phyloP scores from a whole-genome alignment of 805 yeast genomes.

The Candida nemodendra region DNA sequence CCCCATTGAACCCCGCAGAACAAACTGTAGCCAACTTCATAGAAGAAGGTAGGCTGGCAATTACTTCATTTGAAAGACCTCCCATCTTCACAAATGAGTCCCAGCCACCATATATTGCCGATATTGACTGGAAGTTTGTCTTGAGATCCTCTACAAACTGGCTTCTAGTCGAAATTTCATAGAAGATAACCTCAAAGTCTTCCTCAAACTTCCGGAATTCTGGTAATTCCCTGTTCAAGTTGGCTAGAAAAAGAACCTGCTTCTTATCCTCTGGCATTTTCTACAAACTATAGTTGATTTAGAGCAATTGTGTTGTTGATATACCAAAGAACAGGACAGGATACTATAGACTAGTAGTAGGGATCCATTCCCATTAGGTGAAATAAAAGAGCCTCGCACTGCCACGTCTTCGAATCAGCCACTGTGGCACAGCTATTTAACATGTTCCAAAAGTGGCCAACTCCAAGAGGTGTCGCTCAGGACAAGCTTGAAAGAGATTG shows the following conservation, averaged over 20 bases:
- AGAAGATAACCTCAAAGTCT: constrained; percentile 39
- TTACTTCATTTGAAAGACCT: constrained; percentile 43
- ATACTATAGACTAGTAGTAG: too few relatives aligned
- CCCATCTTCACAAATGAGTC: constrained; percentile 44
- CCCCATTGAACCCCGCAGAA: constrained; percentile 51
- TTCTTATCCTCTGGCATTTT: neutral
- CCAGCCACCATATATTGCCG: constrained; percentile 55
- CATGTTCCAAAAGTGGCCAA: too few relatives aligned
- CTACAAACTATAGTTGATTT: too few relatives aligned
- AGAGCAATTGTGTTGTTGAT: too few relatives aligned
- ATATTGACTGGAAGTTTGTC: constrained; percentile 36
- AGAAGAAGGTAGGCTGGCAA: constrained; percentile 40
- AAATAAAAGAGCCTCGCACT: too few relatives aligned
- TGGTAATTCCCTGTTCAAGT: constrained; percentile 44
- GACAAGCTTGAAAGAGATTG: too few relatives aligned
- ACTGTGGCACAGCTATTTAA: too few relatives aligned
- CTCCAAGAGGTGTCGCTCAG: too few relatives aligned
- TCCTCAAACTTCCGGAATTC: constrained; percentile 45
- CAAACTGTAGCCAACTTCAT: constrained; percentile 51
- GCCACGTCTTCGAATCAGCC: too few relatives aligned
- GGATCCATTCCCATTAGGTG: too few relatives aligned
- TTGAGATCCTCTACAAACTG: constrained; percentile 41
- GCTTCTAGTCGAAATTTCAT: constrained; percentile 41
- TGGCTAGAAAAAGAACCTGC: constrained; percentile 50
- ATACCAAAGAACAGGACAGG: too few relatives aligned